Evolutionary conservation across 2,329 filamentous ascomycete species (phyloP), one percentile per base, ranked within the genome.

Genomic region (Sclerotinia minor): DNA sequence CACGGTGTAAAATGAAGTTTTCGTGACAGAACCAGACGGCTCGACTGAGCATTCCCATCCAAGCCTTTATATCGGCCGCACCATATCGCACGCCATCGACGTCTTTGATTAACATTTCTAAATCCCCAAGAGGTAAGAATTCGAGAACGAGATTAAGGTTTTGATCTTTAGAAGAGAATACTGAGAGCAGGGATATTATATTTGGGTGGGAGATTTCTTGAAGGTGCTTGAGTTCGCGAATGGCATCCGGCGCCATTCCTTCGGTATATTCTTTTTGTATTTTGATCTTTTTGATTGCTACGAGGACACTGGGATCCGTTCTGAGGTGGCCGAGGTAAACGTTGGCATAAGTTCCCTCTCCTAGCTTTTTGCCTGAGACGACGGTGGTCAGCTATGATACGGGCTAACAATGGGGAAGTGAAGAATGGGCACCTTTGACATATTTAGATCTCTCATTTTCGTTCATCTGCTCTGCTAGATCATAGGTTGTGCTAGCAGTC

Each of bases 1-100:
- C 95, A 74, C 95, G 92, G 80, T 99, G 95, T 41, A 99, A 84
- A 24, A 99, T 87, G 75, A 90, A 94, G 78, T 95, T 96, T 77
- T 94, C 92, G 79, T 99, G 95, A 79, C 95, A 98, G 83, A 96
- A 99, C 89, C 92, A 96, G 38, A 98, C 88, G 35, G 91, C 95
- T 53, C 94, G 89, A 38, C 86, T 87, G n/a, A 98, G 85, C 95
- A 98, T 98, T 71, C 91, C 92, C 89, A 97, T 96, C 95, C 95
- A 99, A 21, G 93, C 91, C 79, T 99, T 99, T 79, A 98, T 93
- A 79, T 99, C 95, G 24, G 92, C 91, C 15, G 88, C 87, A 70
- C 91, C 91, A 79, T 98, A 98, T 66, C 88, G 87, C 58, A 97
- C 89, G 65, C 83, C 82, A 57, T 89, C 85, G 41, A 86, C 88